These are phyloP conservation scores for Penicillium robsamsonii DNA, from an alignment of 495 filamentous ascomycete species.

Conservation along the genomic window DNA sequence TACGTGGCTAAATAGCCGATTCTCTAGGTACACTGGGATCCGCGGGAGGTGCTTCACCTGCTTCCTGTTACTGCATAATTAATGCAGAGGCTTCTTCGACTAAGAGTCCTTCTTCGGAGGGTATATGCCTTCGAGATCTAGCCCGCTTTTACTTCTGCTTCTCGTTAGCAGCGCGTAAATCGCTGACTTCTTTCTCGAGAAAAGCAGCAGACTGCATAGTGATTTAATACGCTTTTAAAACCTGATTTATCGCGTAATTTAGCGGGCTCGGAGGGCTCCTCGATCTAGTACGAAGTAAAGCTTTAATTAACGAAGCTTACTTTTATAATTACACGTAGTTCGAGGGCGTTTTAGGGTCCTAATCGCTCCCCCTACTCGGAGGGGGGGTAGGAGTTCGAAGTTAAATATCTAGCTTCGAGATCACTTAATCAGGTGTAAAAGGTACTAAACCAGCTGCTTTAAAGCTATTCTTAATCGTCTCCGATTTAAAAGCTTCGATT, in stretches of 20 bases:
- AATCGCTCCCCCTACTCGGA: background rate
- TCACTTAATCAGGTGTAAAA: slow-evolving; percentile 3
- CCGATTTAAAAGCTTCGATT: slow-evolving; percentile 1
- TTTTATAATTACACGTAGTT: too few species aligned
- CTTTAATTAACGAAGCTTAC: background rate
- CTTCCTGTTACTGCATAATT: background rate
- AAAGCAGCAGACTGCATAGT: too few species aligned
- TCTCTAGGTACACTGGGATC: background rate
- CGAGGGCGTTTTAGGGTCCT: too few species aligned
- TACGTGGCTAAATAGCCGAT: background rate
- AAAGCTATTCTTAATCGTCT: slow-evolving; percentile 8
- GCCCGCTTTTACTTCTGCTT: background rate
- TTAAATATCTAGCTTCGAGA: slow-evolving; percentile 12
- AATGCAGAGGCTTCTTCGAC: background rate
- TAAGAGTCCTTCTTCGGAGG: background rate
- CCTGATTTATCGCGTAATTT: too few species aligned
- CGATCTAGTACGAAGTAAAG: too few species aligned
- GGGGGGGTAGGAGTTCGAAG: slow-evolving; percentile 7
- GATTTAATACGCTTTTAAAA: too few species aligned
- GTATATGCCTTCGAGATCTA: slow-evolving; percentile 3
- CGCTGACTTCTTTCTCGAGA: slow-evolving; percentile 6
- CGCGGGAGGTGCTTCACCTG: background rate
- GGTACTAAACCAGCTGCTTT: slow-evolving; percentile 6
- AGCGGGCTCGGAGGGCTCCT: too few species aligned
- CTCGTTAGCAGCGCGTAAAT: slow-evolving; percentile 5